Percentiles rank a stretch among this genome's conserved stretches.
These are phyloP conservation scores for Aspergillus incahuasiensis DNA, from an alignment of 495 filamentous ascomycete genomes.

Conservation along the genomic window DNA sequence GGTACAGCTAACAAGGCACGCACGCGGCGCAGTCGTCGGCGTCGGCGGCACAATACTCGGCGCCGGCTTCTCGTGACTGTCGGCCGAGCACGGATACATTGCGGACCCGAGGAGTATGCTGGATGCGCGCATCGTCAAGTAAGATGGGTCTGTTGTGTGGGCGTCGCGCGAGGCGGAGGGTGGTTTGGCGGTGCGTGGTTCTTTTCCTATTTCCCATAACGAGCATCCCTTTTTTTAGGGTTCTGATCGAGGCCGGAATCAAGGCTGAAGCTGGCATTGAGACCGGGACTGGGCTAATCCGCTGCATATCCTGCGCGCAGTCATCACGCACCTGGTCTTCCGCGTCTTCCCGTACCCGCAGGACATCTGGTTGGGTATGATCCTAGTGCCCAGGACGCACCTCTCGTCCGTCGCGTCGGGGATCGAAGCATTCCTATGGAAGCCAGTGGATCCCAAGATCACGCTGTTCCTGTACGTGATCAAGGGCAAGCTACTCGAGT, in stretches of 20 bases:
- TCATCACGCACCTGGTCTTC: conserved; percentile 2
- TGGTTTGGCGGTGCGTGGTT: conserved; percentile 40
- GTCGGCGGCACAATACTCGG: conserved; percentile 13
- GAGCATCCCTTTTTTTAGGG: no score
- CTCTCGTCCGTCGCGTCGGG: conserved; percentile 8
- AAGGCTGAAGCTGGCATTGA: no score
- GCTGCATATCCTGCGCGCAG: not conserved
- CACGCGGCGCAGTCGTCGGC: conserved; percentile 13
- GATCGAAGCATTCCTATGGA: conserved; percentile 1
- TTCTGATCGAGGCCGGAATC: no score
- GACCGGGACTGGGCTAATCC: no score
- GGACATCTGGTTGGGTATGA: conserved; percentile 15
- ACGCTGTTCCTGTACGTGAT: conserved; percentile 15
- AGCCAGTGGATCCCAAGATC: conserved; percentile 4
- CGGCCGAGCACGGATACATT: conserved; percentile 11
- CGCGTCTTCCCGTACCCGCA: conserved; percentile 13
- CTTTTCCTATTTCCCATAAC: no score
- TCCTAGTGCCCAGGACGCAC: conserved; percentile 11
- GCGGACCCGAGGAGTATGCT: conserved; percentile 15
- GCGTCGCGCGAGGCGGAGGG: conserved; percentile 27
- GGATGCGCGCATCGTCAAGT: conserved; percentile 18
- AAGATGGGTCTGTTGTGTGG: conserved; percentile 17
- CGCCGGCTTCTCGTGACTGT: conserved; percentile 15
- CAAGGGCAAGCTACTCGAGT: conserved; percentile 8
- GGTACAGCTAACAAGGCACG: no score